phyloP scores from a whole-genome alignment of 768 basidiomycete species.

The Auriscalpium vulgare region DNA sequence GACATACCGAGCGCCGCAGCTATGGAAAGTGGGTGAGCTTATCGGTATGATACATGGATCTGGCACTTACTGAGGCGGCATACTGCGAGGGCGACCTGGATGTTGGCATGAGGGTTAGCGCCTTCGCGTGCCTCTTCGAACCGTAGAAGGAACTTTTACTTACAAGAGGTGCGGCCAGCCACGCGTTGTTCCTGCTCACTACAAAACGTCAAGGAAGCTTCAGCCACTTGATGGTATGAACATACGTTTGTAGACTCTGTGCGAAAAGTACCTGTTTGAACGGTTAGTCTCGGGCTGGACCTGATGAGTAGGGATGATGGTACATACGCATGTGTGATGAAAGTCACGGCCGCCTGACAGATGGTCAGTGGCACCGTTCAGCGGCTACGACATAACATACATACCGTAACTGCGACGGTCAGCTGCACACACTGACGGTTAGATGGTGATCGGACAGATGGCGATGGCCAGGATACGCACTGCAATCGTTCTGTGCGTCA shows the following conservation, averaged over 20 bases:
- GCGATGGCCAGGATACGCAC: slow-evolving; percentile 1
- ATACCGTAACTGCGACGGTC: slow-evolving; percentile 12
- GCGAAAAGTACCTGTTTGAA: slow-evolving; percentile 7
- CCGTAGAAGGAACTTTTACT: background rate
- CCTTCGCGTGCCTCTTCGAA: background rate
- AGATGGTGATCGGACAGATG: background rate
- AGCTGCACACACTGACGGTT: slow-evolving; percentile 1
- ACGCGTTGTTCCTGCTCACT: slow-evolving; percentile 16
- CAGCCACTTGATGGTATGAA: background rate
- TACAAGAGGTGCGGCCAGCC: slow-evolving; percentile 7
- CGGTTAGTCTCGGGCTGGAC: background rate
- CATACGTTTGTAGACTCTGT: slow-evolving; percentile 8
- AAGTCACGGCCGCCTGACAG: slow-evolving; percentile 5
- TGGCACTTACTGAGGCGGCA: slow-evolving; percentile 8
- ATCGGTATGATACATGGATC: background rate
- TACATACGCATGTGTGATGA: slow-evolving; percentile 11
- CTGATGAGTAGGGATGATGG: background rate
- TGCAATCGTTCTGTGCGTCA: slow-evolving; percentile 2
- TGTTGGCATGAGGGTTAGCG: background rate
- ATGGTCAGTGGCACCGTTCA: background rate
- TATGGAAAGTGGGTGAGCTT: background rate
- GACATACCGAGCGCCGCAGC: slow-evolving; percentile 10
- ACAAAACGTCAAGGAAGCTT: background rate
- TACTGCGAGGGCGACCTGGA: slow-evolving; percentile 1
- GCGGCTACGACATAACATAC: background rate